phyloP scores from a whole-genome alignment of 208 protist species.

The Trichomonas tenax region DNA sequence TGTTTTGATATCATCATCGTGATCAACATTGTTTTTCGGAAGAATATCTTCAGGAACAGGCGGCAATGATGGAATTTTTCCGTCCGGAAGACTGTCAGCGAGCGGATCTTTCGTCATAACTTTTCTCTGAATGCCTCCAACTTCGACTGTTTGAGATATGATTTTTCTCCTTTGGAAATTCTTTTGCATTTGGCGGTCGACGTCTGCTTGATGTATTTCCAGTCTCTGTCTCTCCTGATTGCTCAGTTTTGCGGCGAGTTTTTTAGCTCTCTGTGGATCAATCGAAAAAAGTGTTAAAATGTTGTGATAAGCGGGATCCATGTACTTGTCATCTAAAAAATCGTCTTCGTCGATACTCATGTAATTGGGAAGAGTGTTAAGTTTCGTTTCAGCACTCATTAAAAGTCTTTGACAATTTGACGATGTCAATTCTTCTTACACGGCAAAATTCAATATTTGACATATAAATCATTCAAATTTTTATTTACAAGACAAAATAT shows the following conservation, averaged over 20 bases:
- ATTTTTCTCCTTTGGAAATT: not conserved
- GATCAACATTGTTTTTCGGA: not conserved
- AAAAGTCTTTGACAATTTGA: no score
- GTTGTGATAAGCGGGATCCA: not conserved
- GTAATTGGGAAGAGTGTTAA: not conserved
- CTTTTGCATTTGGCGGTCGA: not conserved
- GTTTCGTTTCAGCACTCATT: no score
- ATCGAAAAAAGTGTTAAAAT: not conserved
- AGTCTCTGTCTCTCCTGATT: not conserved
- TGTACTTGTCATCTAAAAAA: not conserved
- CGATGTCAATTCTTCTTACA: no score
- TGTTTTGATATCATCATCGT: not conserved
- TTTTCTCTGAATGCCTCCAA: not conserved
- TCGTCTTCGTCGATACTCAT: not conserved
- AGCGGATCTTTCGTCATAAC: not conserved
- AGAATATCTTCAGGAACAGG: not conserved
- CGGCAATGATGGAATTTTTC: not conserved
- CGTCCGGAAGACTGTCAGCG: not conserved
- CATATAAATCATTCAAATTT: no score
- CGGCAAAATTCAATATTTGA: no score
- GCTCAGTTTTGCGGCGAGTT: not conserved
- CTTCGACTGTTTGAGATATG: not conserved
- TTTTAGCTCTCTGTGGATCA: not conserved
- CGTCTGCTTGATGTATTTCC: not conserved
- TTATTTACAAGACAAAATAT: no score